A percentile compares a stretch with the other conserved stretches of the same genome.
phyloP scores from a whole-genome alignment of 192 early-diverging fungal species.

The Coemansia pectinata region DNA sequence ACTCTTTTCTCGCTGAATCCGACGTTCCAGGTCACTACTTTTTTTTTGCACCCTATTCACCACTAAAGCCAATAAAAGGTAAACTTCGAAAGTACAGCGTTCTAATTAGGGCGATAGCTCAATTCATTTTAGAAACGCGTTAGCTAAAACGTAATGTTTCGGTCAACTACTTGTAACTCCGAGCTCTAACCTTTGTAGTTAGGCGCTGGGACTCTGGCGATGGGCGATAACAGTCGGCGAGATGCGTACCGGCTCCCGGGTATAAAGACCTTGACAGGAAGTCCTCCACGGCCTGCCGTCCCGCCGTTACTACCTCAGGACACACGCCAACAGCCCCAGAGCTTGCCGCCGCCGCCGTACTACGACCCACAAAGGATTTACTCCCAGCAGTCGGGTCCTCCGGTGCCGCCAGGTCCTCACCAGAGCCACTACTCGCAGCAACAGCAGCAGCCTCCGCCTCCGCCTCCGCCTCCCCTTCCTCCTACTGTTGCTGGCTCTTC shows the following conservation, averaged over 20 bases:
- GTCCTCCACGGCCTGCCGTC: slow-evolving; percentile 4
- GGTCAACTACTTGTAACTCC: background rate
- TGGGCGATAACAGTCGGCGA: slow-evolving; percentile 31
- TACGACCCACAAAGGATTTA: slow-evolving; percentile 6
- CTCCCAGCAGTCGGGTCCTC: slow-evolving; percentile 4
- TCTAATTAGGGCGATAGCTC: background rate
- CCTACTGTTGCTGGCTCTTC: background rate
- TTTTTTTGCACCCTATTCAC: slow-evolving; percentile 1
- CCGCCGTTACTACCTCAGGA: background rate
- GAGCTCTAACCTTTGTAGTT: background rate
- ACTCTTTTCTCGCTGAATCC: background rate
- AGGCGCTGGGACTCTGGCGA: background rate
- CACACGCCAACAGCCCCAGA: background rate
- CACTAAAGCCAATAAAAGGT: background rate
- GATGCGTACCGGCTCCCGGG: slow-evolving; percentile 41
- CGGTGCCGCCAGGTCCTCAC: background rate
- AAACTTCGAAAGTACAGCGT: background rate
- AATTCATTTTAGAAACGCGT: background rate
- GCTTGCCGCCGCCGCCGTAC: slow-evolving; percentile 1
- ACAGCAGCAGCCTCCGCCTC: background rate
- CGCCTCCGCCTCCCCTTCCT: background rate
- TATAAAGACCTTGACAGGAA: slow-evolving; percentile 35
- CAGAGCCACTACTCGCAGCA: slow-evolving; percentile 2
- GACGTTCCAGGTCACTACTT: background rate
- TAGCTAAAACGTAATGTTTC: background rate